Percentiles rank a stretch among this genome's conserved stretches.
Conservation (phyloP, 1,139 yeast species). For the Starmera stellimalicola region DNA sequence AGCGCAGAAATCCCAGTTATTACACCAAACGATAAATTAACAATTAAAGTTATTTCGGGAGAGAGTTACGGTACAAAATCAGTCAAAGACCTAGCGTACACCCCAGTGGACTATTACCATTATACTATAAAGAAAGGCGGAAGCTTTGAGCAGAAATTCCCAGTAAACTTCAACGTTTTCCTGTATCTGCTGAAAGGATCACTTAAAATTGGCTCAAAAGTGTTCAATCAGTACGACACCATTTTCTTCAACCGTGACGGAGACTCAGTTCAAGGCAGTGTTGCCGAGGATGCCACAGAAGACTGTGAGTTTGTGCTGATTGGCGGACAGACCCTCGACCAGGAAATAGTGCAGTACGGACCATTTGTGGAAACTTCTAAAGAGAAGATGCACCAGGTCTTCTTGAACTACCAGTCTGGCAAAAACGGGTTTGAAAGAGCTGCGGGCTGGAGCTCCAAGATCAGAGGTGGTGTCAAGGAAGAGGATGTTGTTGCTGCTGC, state of each 20-base stretch:
- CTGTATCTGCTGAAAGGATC: constrained; percentile 61
- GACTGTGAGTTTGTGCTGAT: constrained; percentile 47
- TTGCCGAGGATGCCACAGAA: constrained; percentile 28
- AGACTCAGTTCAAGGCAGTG: constrained; percentile 40
- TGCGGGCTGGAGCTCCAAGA: constrained; percentile 57
- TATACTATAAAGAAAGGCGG: constrained; percentile 63
- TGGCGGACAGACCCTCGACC: constrained; percentile 73
- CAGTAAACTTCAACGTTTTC: constrained; percentile 61
- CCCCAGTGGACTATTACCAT: constrained; percentile 75
- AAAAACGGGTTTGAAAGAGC: constrained; percentile 70
- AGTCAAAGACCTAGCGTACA: constrained; percentile 67
- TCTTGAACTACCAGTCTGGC: constrained; percentile 58
- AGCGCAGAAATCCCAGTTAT: constrained; percentile 63
- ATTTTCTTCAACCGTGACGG: constrained; percentile 66
- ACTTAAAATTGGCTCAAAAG: constrained; percentile 37
- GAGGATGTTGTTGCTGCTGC: constrained; percentile 8
- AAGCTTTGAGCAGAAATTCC: constrained; percentile 49
- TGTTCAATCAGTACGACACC: constrained; percentile 39
- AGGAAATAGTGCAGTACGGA: constrained; percentile 78
- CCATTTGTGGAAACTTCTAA: constrained; percentile 73
- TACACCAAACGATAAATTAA: constrained; percentile 57
- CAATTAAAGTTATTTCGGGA: constrained; percentile 72
- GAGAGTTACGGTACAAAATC: constrained; percentile 67
- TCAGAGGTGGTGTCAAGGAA: constrained; percentile 46
- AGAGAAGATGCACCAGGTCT: constrained; percentile 57